Evolutionary conservation across 768 basidiomycete genomes (phyloP).

Genomic region (Russula foetens): DNA sequence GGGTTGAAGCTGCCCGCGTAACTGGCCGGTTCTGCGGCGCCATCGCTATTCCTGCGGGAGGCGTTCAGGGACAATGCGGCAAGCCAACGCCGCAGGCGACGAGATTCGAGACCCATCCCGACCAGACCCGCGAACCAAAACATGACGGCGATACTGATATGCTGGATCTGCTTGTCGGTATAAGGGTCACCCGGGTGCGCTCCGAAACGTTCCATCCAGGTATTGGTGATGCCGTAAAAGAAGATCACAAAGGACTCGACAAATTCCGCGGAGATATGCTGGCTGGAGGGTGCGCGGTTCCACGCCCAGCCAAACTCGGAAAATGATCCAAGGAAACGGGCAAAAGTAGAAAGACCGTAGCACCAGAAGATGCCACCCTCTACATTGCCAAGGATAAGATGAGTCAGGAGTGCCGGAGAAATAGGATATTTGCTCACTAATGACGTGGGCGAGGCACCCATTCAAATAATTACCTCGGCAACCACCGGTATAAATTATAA

Average conservation of each 20-base stretch:
- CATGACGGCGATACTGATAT: conserved; percentile 93
- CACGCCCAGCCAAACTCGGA: conserved; percentile 91
- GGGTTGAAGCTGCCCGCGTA: conserved; percentile 82
- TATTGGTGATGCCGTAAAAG: conserved; percentile 82
- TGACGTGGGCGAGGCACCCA: conserved; percentile 82
- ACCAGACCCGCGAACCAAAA: conserved; percentile 90
- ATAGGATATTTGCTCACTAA: conserved; percentile 50
- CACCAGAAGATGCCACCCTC: conserved; percentile 91
- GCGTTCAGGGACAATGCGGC: conserved; percentile 38
- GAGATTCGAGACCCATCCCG: conserved; percentile 86
- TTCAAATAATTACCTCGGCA: conserved; percentile 75
- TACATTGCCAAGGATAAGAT: conserved; percentile 24
- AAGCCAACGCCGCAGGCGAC: conserved; percentile 62
- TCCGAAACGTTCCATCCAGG: conserved; percentile 96
- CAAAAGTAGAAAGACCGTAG: conserved; percentile 83
- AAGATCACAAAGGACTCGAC: conserved; percentile 78
- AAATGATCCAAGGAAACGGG: conserved; percentile 89
- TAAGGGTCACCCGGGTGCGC: conserved; percentile 72
- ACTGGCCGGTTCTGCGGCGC: conserved; percentile 57
- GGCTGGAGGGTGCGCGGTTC: conserved; percentile 55
- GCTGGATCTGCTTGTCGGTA: conserved; percentile 88
- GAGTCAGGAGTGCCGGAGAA: conserved; percentile 10
- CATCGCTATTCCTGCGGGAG: conserved; percentile 29
- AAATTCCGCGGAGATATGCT: conserved; percentile 56
- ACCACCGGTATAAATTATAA: conserved; percentile 79